Conservation (phyloP, 2,329 filamentous ascomycete species). For the Apiospora rasikravindrae region DNA sequence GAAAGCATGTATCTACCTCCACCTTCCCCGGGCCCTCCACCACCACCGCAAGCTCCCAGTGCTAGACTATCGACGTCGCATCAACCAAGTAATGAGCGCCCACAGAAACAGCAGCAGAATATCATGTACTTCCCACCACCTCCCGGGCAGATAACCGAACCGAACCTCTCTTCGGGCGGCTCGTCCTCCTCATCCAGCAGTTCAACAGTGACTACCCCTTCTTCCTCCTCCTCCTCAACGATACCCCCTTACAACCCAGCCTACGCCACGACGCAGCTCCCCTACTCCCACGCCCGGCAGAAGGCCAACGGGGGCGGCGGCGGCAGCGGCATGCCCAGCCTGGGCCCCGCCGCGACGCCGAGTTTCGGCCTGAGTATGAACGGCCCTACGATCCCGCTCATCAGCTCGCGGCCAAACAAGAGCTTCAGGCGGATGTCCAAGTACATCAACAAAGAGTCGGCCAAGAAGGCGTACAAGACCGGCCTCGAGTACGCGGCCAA, state of each 20-base stretch:
- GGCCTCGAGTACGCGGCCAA: conserved; percentile 16
- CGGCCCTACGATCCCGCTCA: conserved; percentile 7
- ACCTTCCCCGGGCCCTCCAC: not conserved
- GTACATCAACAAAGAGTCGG: conserved; percentile 21
- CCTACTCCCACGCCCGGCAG: not conserved
- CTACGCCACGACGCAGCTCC: conserved; percentile 9
- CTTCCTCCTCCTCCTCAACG: not conserved
- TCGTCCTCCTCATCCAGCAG: not conserved
- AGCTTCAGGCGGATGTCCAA: not conserved
- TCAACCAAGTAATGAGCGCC: not conserved
- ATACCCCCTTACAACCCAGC: conserved; percentile 4
- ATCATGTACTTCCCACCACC: not conserved
- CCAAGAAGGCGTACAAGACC: conserved; percentile 21
- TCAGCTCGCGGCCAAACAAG: not conserved
- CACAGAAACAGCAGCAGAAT: not conserved
- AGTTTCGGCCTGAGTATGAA: conserved; percentile 15
- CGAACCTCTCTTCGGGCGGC: not conserved
- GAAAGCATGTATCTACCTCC: not conserved
- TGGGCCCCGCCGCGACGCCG: conserved; percentile 9
- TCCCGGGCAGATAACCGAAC: not conserved
- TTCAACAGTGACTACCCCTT: not conserved
- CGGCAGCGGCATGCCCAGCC: not conserved
- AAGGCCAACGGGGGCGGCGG: not conserved
- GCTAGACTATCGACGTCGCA: not conserved
- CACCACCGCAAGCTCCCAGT: not conserved